Evolutionary conservation across 805 yeast genomes (phyloP).

Genomic region (Pichia californica): DNA sequence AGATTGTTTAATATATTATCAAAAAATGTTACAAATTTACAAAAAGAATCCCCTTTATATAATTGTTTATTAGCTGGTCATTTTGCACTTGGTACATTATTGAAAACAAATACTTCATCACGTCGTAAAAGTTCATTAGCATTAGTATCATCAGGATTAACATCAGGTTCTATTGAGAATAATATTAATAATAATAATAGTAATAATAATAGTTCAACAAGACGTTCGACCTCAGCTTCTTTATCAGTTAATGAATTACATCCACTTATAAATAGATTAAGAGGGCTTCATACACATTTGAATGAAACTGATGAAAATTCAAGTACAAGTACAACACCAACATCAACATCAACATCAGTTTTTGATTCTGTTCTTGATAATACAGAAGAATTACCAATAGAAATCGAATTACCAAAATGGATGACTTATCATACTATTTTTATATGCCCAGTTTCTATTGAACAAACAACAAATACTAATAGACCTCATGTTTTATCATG

Average conservation of each 20-base stretch:
- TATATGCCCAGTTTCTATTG: constrained; percentile 63
- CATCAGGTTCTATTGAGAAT: background rate
- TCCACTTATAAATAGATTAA: background rate
- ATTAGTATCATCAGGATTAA: background rate
- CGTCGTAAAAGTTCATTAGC: constrained; percentile 24
- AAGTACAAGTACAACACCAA: no score
- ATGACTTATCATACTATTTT: constrained; percentile 36
- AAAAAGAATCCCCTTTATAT: constrained; percentile 41
- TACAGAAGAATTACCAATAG: constrained; percentile 34
- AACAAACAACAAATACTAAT: constrained; percentile 51
- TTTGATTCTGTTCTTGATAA: background rate
- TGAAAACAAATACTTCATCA: constrained; percentile 36
- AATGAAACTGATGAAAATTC: background rate
- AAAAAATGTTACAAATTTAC: background rate
- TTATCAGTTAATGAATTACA: background rate
- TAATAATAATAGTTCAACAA: background rate
- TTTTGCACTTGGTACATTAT: constrained; percentile 43
- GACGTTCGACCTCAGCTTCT: background rate
- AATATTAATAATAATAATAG: background rate
- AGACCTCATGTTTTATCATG: constrained; percentile 42
- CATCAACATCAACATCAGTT: no score
- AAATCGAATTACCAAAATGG: constrained; percentile 12
- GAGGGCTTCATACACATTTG: background rate
- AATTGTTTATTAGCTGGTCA: constrained; percentile 44
- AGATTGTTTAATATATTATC: constrained; percentile 1